A percentile compares a stretch with the other conserved stretches of the same genome.
phyloP scores from a whole-genome alignment of 352 stramenopile species.

The Phytophthora fragariae region DNA sequence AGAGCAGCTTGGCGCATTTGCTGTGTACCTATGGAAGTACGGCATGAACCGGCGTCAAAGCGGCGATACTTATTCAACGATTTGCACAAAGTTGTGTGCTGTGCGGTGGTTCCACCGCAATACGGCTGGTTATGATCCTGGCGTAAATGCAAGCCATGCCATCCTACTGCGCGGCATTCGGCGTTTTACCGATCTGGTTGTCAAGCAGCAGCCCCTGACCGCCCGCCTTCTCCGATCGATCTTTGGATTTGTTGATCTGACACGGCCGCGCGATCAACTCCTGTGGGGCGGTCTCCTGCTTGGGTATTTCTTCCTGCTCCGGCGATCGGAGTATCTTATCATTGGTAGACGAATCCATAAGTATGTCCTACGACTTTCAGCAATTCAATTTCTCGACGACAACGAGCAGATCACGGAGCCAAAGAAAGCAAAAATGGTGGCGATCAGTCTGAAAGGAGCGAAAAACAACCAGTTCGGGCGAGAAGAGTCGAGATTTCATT shows the following conservation, averaged over 20 bases:
- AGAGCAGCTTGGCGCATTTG: constrained; percentile 27
- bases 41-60: constrained; percentile 15
- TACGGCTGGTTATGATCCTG: constrained; percentile 27
- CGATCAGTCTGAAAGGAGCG: neutral
- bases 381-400: constrained; percentile 2
- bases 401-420: neutral
- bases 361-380: constrained; percentile 20
- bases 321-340: constrained; percentile 24
- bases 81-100: constrained; percentile 6
- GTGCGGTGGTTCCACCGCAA: constrained; percentile 24
- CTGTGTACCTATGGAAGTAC: constrained; percentile 26
- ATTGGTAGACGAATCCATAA: constrained; percentile 11
- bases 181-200: constrained; percentile 13
- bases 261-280: constrained; percentile 9
- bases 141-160: constrained; percentile 22
- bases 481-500: too few relatives aligned
- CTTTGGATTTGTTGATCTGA: neutral
- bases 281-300: constrained; percentile 26
- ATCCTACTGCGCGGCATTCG: constrained; percentile 21
- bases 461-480: too few relatives aligned
- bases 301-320: constrained; percentile 25
- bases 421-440: neutral
- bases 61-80: constrained; percentile 23
- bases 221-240: constrained; percentile 3
- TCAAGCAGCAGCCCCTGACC: constrained; percentile 17